A percentile compares a stretch with the other conserved stretches of the same genome.
phyloP scores from a whole-genome alignment of 768 basidiomycete genomes.

The Leccinum boreale region DNA sequence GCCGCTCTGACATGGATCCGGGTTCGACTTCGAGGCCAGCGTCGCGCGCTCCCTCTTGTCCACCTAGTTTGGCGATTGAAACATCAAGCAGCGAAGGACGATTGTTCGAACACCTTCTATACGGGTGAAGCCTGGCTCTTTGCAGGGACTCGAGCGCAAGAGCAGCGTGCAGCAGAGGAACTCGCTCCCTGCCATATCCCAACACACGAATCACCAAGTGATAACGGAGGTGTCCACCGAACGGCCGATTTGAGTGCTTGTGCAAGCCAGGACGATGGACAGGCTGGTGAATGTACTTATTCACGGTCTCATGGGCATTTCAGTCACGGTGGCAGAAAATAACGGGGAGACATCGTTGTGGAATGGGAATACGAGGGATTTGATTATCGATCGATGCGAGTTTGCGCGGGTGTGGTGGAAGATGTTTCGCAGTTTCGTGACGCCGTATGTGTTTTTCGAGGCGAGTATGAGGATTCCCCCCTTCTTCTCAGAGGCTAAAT shows the following conservation, averaged over 20 bases:
- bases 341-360: too few relatives aligned
- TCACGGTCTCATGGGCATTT: slow-evolving; percentile 72
- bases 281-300: slow-evolving; percentile 71
- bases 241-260: slow-evolving; percentile 68
- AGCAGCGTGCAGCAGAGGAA: slow-evolving; percentile 69
- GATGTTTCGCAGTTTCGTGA: too few relatives aligned
- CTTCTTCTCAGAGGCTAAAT: too few relatives aligned
- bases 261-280: slow-evolving; percentile 76
- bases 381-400: too few relatives aligned
- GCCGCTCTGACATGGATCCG: slow-evolving; percentile 51
- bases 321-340: too few relatives aligned
- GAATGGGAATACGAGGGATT: too few relatives aligned
- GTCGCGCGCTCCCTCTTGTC: slow-evolving; percentile 64
- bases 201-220: slow-evolving; percentile 53
- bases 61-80: slow-evolving; percentile 60
- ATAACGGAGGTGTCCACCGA: slow-evolving; percentile 64
- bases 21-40: slow-evolving; percentile 49
- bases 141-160: slow-evolving; percentile 72
- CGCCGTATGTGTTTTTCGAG: too few relatives aligned
- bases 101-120: slow-evolving; percentile 68
- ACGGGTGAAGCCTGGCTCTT: slow-evolving; percentile 69
- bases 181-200: slow-evolving; percentile 75
- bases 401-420: too few relatives aligned
- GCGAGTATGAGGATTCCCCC: too few relatives aligned
- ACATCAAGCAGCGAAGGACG: slow-evolving; percentile 35